Base-by-base conservation (phyloP, 352 stramenopile species). In the Peronospora belbahrii region DNA sequence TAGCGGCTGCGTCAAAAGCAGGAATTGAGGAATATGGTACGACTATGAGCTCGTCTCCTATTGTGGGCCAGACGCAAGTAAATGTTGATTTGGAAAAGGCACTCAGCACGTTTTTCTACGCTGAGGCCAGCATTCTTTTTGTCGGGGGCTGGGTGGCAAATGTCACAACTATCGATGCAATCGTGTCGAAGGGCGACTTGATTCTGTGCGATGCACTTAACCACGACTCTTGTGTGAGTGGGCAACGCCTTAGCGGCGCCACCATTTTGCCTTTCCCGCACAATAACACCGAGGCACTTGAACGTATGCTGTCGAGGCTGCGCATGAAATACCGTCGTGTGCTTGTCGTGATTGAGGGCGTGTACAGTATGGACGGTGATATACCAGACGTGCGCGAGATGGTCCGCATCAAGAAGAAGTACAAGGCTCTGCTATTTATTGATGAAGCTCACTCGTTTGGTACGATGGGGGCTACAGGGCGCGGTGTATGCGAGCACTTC, bases 191-290 rank as follows among this genome's bases (percentile, higher is more conserved):
- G 59, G 70, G 73, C 23, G 75, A 88, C 19, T 60, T 90, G 52
- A 86, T 90, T 39, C 44, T 90, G 13, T 87, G 76, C 40, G 79
- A 90, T 41, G 74, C 74, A 8, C 56, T 90, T 13, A 90, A 90
- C 48, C 79, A 90, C 54, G 70, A 88, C 59, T 88, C 75, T 38
- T 88, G 75, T 48, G 79, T 90, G 11, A 87, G 61, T 18, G 79
- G 79, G 14, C 72, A 86, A 50, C 71, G 74, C 7, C 60, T 88
- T 19, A 87, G 74, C 51, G 79, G 79, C 30, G 79, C 79, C n/a
- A 83, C 79, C 5, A 82, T 90, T 19, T 46, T 87, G 30, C 72
- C 75, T 15, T 90, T 87, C 60, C 79, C 75, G 2, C 79, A 90
- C 56, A 90, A 90, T 39, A 72, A 90, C 57, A 78, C 63, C 7